These are phyloP conservation scores for Candida ascalaphidarum DNA, from an alignment of 805 yeast species.

Conservation along the genomic window DNA sequence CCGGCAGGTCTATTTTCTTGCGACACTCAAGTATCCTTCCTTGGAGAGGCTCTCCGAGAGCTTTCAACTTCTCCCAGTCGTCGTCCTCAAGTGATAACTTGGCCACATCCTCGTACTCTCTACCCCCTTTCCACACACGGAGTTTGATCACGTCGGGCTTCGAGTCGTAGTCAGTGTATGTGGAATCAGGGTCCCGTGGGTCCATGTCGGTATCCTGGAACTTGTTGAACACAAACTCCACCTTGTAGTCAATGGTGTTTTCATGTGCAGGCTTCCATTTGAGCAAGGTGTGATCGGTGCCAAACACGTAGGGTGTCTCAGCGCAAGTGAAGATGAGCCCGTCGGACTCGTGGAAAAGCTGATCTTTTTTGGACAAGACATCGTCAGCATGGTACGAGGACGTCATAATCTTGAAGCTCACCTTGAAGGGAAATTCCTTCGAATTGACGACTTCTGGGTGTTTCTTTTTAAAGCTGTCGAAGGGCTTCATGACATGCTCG, in stretches of 20 bases:
- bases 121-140: conserved; percentile 71
- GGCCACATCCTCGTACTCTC: conserved; percentile 55
- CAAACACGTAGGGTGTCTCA: conserved; percentile 76
- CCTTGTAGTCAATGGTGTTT: conserved; percentile 83
- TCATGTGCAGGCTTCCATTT: conserved; percentile 98
- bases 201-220: conserved; percentile 57
- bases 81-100: conserved; percentile 53
- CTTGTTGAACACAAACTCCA: conserved; percentile 51
- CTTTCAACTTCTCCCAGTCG: conserved; percentile 76
- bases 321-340: conserved; percentile 93
- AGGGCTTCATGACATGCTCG: conserved; percentile 75
- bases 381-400: conserved; percentile 69
- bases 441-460: conserved; percentile 67
- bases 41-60: conserved; percentile 69
- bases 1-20: conserved; percentile 44
- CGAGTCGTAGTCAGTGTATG: conserved; percentile 74
- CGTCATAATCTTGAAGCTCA: conserved; percentile 83
- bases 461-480: conserved; percentile 54
- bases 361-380: conserved; percentile 63
- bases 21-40: conserved; percentile 85
- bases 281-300: conserved; percentile 77
- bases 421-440: conserved; percentile 68
- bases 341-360: conserved; percentile 81
- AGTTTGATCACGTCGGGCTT: conserved; percentile 59
- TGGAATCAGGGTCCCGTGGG: conserved; percentile 57